Conservation (phyloP, 192 early-diverging fungal species). For the Coemansia sp. region DNA sequence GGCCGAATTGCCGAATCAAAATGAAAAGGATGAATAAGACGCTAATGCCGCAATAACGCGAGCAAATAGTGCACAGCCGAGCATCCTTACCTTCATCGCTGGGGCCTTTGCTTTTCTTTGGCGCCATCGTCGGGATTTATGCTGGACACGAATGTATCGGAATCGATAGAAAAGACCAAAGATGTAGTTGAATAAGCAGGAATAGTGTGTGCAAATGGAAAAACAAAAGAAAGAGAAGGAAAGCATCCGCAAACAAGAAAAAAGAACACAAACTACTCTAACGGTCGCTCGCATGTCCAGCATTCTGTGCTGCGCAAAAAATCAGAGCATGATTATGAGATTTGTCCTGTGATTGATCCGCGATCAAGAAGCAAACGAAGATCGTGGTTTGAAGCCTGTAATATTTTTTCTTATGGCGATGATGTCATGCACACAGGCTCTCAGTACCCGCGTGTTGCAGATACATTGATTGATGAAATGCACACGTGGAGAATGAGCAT, state of each 20-base stretch:
- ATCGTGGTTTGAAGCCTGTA: too few species aligned
- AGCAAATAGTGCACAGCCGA: background rate
- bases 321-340: background rate
- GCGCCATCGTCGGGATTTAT: conserved; percentile 22
- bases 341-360: background rate
- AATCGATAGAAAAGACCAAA: background rate
- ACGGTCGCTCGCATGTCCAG: too few species aligned
- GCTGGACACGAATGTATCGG: background rate
- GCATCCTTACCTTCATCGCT: conserved; percentile 32
- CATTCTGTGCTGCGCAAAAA: conserved; percentile 5
- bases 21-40: background rate
- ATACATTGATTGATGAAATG: background rate
- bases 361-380: background rate
- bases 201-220: too few species aligned
- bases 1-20: background rate
- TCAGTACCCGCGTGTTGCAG: background rate
- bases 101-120: conserved; percentile 38
- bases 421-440: conserved; percentile 1
- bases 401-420: background rate
- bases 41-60: background rate
- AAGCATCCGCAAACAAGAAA: background rate
- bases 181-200: background rate
- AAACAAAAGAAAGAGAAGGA: background rate
- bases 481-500: conserved; percentile 6
- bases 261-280: too few species aligned